Base-by-base conservation (phyloP, 768 basidiomycete genomes). In the Galerina marginata region DNA sequence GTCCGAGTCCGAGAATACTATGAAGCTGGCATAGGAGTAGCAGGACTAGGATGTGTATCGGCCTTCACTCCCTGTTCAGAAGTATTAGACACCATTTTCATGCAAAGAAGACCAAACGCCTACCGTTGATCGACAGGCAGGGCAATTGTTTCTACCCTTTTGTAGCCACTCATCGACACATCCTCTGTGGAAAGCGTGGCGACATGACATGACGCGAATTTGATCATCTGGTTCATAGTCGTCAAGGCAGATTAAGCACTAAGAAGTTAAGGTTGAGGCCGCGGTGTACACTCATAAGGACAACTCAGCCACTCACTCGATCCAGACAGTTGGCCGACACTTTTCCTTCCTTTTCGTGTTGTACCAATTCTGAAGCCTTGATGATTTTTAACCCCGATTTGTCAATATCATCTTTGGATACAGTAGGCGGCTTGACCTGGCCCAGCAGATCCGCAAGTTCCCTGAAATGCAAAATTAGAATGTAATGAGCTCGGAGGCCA, bases 91-190 rank as follows among this genome's bases (percentile, higher is more conserved):
- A n/a, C 61, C 36, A 7, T 10, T 36, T 10, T 25, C 15, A 53
- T 26, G 14, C 9, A 46, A 40, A 29, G 9, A 50, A n/a, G 5
- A 59, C n/a, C 56, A 36, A 15, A 29, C 9, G 38, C 83, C 39
- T 54, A 90, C 90, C 80, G 83, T 89, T 37, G 87, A 82, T 51
- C 95, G 88, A 76, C 95, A 97, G 6, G 93, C 93, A 37, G 95
- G 95, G 72, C 95, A 97, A 59, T 93, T 93, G 68, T 97, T 97
- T 58, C 88, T 82, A 3, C 95, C 94, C 5, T 83, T 86, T 71
- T 88, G 83, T 37, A 96, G 78, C 93, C 95, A 96, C 60, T 82
- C 87, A 69, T 97, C 95, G 6, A 97, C 93, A 65, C 95, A 97
- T 20, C 72, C 76, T 68, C 87, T 87, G 70, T 98, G 95, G 82